Evolutionary conservation across 139 green algal genomes (phyloP).

Genomic region (Picochlorum sp.): DNA sequence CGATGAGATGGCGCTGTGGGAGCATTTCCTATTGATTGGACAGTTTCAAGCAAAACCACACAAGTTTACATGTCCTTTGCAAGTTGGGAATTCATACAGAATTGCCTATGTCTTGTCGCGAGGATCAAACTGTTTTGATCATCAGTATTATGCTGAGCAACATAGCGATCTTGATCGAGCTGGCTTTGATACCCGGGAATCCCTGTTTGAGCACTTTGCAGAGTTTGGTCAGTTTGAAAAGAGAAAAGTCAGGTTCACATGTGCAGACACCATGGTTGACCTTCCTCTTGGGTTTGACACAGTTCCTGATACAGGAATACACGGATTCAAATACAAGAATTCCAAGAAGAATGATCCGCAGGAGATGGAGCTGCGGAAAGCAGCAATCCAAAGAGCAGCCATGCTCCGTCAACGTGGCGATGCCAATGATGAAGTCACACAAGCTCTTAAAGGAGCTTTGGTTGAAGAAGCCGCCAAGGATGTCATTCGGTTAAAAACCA

Average conservation of each 20-base stretch:
- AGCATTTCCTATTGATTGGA: slow-evolving; percentile 57
- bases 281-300: slow-evolving; percentile 8
- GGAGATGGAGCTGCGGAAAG: slow-evolving; percentile 1
- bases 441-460: slow-evolving; percentile 9
- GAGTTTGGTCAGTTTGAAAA: slow-evolving; percentile 34
- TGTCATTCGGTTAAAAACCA: background rate
- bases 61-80: slow-evolving; percentile 27
- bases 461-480: slow-evolving; percentile 8
- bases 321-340: background rate
- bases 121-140: slow-evolving; percentile 29
- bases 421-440: slow-evolving; percentile 4
- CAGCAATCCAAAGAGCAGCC: background rate
- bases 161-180: slow-evolving; percentile 16
- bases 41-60: slow-evolving; percentile 57
- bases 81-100: slow-evolving; percentile 23
- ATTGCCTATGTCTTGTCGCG: slow-evolving; percentile 15
- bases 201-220: slow-evolving; percentile 26
- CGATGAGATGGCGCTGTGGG: slow-evolving; percentile 35
- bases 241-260: slow-evolving; percentile 14
- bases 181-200: slow-evolving; percentile 6
- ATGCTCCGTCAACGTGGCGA: slow-evolving; percentile 1
- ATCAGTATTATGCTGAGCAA: slow-evolving; percentile 22
- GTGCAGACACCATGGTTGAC: slow-evolving; percentile 8
- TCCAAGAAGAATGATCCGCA: background rate
- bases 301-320: background rate